Conservation (phyloP, 768 basidiomycete species). For the Crepidotus variabilis region DNA sequence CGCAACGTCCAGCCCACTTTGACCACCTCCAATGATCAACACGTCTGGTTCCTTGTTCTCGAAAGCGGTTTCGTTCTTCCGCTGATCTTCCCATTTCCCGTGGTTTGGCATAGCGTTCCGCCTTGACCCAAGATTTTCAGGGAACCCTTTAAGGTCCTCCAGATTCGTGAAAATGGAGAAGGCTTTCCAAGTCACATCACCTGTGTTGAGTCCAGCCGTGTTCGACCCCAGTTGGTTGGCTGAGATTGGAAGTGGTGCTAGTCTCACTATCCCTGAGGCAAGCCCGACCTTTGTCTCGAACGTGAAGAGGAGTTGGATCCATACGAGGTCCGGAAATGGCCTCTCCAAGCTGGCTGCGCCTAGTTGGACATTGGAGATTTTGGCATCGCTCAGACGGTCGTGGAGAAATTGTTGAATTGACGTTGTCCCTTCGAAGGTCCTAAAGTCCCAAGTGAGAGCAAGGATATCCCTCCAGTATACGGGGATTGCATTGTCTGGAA, state of each 20-base stretch:
- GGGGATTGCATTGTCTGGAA: background rate
- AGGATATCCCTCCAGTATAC: constrained; percentile 6
- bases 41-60: constrained; percentile 45
- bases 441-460: constrained; percentile 45
- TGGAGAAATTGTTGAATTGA: constrained; percentile 40
- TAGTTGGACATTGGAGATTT: constrained; percentile 22
- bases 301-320: constrained; percentile 53
- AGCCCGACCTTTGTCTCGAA: constrained; percentile 51
- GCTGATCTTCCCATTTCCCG: constrained; percentile 50
- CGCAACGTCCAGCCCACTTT: constrained; percentile 62
- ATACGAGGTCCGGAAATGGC: constrained; percentile 49
- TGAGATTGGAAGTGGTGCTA: constrained; percentile 37
- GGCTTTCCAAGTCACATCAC: constrained; percentile 49
- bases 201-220: background rate
- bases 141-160: constrained; percentile 47
- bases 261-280: constrained; percentile 48
- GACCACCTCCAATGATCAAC: constrained; percentile 62
- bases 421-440: constrained; percentile 44
- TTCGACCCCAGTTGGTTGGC: background rate
- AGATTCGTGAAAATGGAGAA: constrained; percentile 58
- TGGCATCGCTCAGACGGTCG: constrained; percentile 34
- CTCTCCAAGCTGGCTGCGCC: constrained; percentile 24
- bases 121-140: constrained; percentile 45
- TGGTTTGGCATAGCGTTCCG: constrained; percentile 42
- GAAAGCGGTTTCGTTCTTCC: constrained; percentile 22